Evolutionary conservation across 1,139 yeast genomes (phyloP).

Genomic region (Yamadazyma trypodendri): DNA sequence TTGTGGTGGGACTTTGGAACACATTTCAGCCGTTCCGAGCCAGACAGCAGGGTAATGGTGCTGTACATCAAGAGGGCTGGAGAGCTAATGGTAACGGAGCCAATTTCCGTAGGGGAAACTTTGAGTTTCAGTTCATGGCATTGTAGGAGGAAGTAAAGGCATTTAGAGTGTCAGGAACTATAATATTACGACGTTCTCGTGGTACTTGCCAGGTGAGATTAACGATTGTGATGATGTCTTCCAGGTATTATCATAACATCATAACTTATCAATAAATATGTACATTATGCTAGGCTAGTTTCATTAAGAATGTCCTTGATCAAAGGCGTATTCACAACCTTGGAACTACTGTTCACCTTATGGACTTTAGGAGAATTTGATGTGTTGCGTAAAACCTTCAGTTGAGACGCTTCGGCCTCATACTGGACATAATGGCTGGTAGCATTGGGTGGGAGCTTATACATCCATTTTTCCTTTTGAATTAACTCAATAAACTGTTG

Average conservation of each 20-base stretch:
- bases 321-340: slow-evolving; percentile 21
- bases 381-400: background rate
- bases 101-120: slow-evolving; percentile 29
- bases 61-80: slow-evolving; percentile 16
- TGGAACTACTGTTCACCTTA: slow-evolving; percentile 10
- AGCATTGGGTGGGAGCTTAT: slow-evolving; percentile 50
- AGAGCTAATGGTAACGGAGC: slow-evolving; percentile 17
- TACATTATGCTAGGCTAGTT: slow-evolving; percentile 4
- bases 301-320: slow-evolving; percentile 1
- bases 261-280: too few relatives aligned
- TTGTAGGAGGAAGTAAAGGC: slow-evolving; percentile 18
- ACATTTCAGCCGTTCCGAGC: slow-evolving; percentile 25
- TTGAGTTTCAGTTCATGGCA: slow-evolving; percentile 42
- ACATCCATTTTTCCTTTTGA: slow-evolving; percentile 63
- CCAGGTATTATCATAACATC: too few relatives aligned
- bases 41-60: too few relatives aligned
- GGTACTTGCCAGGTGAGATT: too few relatives aligned
- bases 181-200: too few relatives aligned
- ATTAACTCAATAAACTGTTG: slow-evolving; percentile 63
- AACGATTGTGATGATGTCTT: too few relatives aligned
- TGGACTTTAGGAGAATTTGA: slow-evolving; percentile 4
- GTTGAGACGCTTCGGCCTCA: background rate
- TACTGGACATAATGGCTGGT: slow-evolving; percentile 15
- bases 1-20: slow-evolving; percentile 30
- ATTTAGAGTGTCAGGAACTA: too few relatives aligned